phyloP scores from a whole-genome alignment of 2,329 filamentous ascomycete species.

The Xylaria arbuscula region DNA sequence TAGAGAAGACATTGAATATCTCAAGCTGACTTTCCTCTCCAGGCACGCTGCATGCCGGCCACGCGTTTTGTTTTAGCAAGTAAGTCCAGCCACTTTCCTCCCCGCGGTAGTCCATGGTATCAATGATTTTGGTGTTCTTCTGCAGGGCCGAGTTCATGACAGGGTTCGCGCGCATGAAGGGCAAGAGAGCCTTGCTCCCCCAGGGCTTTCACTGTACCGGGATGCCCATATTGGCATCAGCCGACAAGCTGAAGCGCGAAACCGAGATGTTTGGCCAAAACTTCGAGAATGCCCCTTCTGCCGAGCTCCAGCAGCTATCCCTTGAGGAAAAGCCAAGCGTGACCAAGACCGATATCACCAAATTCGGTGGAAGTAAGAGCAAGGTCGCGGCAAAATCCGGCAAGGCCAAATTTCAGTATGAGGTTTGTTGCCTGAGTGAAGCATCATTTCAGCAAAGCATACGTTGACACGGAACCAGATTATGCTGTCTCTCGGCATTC shows the following conservation, averaged over 20 bases:
- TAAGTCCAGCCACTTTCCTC: not conserved
- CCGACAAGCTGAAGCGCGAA: conserved; percentile 36
- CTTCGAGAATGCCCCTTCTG: conserved; percentile 60
- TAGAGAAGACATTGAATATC: not conserved
- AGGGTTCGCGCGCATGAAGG: conserved; percentile 89
- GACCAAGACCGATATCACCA: conserved; percentile 84
- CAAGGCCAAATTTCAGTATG: conserved; percentile 95
- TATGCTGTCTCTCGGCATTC: conserved; percentile 90
- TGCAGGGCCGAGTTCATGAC: conserved; percentile 76
- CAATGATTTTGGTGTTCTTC: not conserved
- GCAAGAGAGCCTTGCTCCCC: conserved; percentile 72
- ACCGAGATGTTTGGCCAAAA: conserved; percentile 40
- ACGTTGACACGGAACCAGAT: conserved; percentile 59
- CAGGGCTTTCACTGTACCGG: conserved; percentile 33
- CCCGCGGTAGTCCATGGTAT: too few relatives aligned
- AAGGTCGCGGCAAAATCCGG: conserved; percentile 87
- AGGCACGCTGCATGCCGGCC: conserved; percentile 82
- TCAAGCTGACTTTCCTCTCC: not conserved
- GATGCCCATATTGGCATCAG: conserved; percentile 36
- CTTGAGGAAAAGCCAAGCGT: conserved; percentile 70
- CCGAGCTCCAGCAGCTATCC: conserved; percentile 56
- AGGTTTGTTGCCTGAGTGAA: conserved; percentile 64
- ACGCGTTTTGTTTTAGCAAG: conserved; percentile 87
- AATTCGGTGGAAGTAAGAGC: conserved; percentile 79
- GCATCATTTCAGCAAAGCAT: not conserved